These are phyloP conservation scores for Durotheca rogersii DNA, from an alignment of 495 filamentous ascomycete genomes.

Conservation along the genomic window DNA sequence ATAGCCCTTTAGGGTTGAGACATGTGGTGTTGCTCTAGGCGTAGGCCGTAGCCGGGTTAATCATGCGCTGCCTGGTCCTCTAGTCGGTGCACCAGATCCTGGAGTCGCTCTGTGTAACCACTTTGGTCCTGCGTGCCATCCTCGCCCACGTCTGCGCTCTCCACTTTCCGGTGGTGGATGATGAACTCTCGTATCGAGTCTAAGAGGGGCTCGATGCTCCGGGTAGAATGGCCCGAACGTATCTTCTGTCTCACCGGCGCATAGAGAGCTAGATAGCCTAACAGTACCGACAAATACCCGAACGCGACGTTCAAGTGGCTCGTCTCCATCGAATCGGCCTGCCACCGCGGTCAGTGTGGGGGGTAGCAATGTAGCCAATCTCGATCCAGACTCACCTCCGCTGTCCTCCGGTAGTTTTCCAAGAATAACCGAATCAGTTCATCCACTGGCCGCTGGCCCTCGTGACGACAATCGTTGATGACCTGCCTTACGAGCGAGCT, in stretches of 20 bases:
- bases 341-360: slow-evolving; percentile 10
- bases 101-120: slow-evolving; percentile 61
- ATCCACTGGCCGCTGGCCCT: slow-evolving; percentile 42
- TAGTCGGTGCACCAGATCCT: slow-evolving; percentile 53
- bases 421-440: slow-evolving; percentile 52
- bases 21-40: slow-evolving; percentile 1
- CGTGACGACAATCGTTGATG: slow-evolving; percentile 31
- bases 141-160: slow-evolving; percentile 53
- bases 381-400: slow-evolving; percentile 44
- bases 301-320: slow-evolving; percentile 84
- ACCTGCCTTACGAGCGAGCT: slow-evolving; percentile 38
- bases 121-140: slow-evolving; percentile 44
- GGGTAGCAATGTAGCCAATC: slow-evolving; percentile 5
- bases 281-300: slow-evolving; percentile 83
- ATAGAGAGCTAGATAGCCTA: slow-evolving; percentile 75
- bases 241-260: slow-evolving; percentile 53
- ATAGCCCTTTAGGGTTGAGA: slow-evolving; percentile 4
- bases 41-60: slow-evolving; percentile 3
- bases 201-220: slow-evolving; percentile 63
- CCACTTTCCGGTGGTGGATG: slow-evolving; percentile 71
- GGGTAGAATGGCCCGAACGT: slow-evolving; percentile 53
- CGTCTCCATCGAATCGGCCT: slow-evolving; percentile 84
- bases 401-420: slow-evolving; percentile 50
- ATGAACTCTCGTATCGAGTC: slow-evolving; percentile 86
- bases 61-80: slow-evolving; percentile 31